Percentiles rank a stretch among this genome's conserved stretches.
Conservation (phyloP, 2,329 filamentous ascomycete species). For the Colletotrichum incanum region DNA sequence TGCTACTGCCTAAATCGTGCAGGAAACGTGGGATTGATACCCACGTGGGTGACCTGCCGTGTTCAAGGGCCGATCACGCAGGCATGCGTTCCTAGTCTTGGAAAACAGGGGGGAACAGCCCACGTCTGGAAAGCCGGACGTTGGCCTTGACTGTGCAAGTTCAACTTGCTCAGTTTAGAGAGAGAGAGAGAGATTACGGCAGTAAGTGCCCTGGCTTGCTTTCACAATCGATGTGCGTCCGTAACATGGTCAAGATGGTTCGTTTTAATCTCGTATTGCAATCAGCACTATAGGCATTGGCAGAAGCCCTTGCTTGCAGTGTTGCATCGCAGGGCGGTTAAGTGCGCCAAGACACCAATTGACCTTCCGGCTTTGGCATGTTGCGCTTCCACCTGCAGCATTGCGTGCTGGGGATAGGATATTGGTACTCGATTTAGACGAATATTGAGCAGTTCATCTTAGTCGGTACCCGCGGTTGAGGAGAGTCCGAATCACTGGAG, state of each 20-base stretch:
- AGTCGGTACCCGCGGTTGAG: background rate
- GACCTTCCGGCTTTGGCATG: constrained; percentile 26
- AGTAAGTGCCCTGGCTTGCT: background rate
- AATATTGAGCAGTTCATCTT: background rate
- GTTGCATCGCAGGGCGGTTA: constrained; percentile 24
- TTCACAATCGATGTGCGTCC: background rate
- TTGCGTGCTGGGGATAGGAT: constrained; percentile 1
- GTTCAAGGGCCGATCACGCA: background rate
- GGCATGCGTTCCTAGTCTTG: background rate
- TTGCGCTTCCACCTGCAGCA: constrained; percentile 1
- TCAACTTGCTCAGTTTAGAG: no score
- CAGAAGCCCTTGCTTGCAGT: background rate
- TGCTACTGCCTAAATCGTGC: background rate
- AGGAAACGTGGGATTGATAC: background rate
- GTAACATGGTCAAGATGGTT: background rate
- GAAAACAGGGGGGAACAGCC: background rate
- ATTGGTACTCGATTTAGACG: background rate
- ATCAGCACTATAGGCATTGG: background rate
- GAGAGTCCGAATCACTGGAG: background rate
- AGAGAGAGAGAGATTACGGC: no score
- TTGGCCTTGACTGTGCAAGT: no score
- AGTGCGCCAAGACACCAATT: constrained; percentile 3
- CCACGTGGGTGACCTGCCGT: background rate
- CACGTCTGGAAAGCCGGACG: no score
- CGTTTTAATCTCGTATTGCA: background rate